Conservation (phyloP, 2,329 filamentous ascomycete species). For the Xylariaceae sp. region DNA sequence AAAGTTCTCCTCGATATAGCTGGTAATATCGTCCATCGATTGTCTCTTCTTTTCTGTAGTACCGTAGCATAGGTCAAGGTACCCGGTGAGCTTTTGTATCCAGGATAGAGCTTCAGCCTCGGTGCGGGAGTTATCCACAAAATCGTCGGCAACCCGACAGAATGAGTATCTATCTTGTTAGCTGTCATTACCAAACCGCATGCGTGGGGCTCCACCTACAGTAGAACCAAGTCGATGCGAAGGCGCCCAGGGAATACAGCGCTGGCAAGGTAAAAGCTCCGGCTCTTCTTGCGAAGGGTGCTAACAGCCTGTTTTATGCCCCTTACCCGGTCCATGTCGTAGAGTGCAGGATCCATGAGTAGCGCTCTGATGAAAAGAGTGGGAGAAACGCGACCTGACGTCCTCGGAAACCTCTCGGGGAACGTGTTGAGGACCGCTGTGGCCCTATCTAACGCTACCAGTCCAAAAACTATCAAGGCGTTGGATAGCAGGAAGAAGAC, state of each 20-base stretch:
- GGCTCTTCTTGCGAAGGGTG: conserved; percentile 58
- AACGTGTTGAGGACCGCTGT: conserved; percentile 61
- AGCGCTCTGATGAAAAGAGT: conserved; percentile 48
- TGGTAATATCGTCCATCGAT: conserved; percentile 19
- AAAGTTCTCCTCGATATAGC: conserved; percentile 46
- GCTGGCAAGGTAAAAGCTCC: conserved; percentile 69
- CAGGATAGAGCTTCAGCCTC: conserved; percentile 49
- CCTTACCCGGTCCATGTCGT: conserved; percentile 52
- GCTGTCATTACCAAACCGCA: background rate
- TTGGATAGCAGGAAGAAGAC: conserved; percentile 70
- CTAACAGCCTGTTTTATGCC: conserved; percentile 55
- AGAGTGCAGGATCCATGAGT: conserved; percentile 39
- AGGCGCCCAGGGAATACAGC: conserved; percentile 63
- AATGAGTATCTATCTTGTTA: conserved; percentile 57
- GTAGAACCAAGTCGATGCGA: conserved; percentile 60
- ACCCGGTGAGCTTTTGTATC: conserved; percentile 53
- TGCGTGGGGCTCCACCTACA: conserved; percentile 39
- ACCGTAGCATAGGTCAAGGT: conserved; percentile 50
- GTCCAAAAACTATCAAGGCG: conserved; percentile 61
- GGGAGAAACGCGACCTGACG: conserved; percentile 46
- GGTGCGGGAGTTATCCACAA: conserved; percentile 59
- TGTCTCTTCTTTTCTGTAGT: conserved; percentile 26
- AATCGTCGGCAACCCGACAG: conserved; percentile 67
- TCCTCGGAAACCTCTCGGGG: conserved; percentile 49
- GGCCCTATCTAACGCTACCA: conserved; percentile 64